A percentile compares a stretch with the other conserved stretches of the same genome.
Evolutionary conservation across 805 yeast species (phyloP).

Genomic region (Ogataea polymorpha): DNA sequence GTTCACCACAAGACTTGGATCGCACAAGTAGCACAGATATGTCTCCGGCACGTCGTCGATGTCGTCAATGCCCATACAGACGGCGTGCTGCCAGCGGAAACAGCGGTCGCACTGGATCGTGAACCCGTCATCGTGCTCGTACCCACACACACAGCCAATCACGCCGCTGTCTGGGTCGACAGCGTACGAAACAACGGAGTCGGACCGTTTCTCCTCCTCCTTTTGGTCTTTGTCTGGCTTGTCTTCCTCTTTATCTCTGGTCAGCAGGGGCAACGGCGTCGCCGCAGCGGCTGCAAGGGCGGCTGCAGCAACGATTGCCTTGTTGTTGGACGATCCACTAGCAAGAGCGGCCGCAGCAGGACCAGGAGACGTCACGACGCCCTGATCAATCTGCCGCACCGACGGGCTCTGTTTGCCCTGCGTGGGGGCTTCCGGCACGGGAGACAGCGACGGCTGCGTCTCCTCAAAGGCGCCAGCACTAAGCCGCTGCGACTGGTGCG

Average conservation of each 20-base stretch:
- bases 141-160: constrained; percentile 87
- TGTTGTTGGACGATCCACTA: constrained; percentile 32
- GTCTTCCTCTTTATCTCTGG: constrained; percentile 15
- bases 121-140: constrained; percentile 86
- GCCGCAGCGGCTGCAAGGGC: constrained; percentile 82
- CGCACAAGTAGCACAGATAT: constrained; percentile 77
- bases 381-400: constrained; percentile 16
- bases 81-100: constrained; percentile 91
- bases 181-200: constrained; percentile 38
- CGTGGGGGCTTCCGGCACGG: constrained; percentile 6
- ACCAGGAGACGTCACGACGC: constrained; percentile 35
- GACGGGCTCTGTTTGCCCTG: constrained; percentile 19
- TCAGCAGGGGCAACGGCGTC: constrained; percentile 56
- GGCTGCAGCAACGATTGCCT: constrained; percentile 77
- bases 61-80: constrained; percentile 77
- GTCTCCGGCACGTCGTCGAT: constrained; percentile 78
- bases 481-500: constrained; percentile 28
- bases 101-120: constrained; percentile 94
- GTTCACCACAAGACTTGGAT: constrained; percentile 42
- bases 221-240: constrained; percentile 4
- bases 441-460: neutral
- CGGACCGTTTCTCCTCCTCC: neutral
- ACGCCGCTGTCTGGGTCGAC: constrained; percentile 81
- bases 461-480: neutral
- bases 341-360: constrained; percentile 38